These are phyloP conservation scores for Xanthoconium purpureum DNA, from an alignment of 768 basidiomycete genomes.

Conservation along the genomic window DNA sequence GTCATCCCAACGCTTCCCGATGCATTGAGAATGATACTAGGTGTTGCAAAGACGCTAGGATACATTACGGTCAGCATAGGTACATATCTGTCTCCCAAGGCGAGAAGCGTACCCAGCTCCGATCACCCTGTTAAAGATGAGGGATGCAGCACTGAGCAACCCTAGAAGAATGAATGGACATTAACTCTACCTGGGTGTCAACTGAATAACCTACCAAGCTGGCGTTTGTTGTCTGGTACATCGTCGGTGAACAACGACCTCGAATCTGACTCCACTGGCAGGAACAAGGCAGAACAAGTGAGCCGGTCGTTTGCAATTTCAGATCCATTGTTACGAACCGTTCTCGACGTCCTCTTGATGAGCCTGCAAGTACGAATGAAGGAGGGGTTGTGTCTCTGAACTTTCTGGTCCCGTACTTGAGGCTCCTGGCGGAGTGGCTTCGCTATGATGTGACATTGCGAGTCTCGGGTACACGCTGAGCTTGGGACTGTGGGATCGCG, in stretches of 20 bases:
- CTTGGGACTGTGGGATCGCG: too few species aligned
- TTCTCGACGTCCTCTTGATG: conserved; percentile 2
- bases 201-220: conserved; percentile 42
- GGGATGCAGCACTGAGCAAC: conserved; percentile 50
- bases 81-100: background rate
- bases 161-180: conserved; percentile 5
- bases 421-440: background rate
- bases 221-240: conserved; percentile 46
- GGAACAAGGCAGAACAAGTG: background rate
- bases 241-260: conserved; percentile 35
- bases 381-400: conserved; percentile 24
- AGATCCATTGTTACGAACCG: conserved; percentile 8
- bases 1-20: conserved; percentile 71
- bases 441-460: background rate
- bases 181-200: conserved; percentile 1
- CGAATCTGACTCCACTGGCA: conserved; percentile 1
- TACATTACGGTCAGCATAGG: conserved; percentile 1
- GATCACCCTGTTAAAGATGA: conserved; percentile 76
- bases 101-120: conserved; percentile 56
- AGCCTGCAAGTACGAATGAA: background rate
- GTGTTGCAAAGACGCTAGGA: conserved; percentile 65
- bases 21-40: conserved; percentile 61
- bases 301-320: background rate
- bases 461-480: too few species aligned
- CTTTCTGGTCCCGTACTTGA: background rate